Percentiles rank a stretch among this genome's conserved stretches.
Conservation (phyloP, 257 asterid genomes). For the Nicotiana attenuata region DNA sequence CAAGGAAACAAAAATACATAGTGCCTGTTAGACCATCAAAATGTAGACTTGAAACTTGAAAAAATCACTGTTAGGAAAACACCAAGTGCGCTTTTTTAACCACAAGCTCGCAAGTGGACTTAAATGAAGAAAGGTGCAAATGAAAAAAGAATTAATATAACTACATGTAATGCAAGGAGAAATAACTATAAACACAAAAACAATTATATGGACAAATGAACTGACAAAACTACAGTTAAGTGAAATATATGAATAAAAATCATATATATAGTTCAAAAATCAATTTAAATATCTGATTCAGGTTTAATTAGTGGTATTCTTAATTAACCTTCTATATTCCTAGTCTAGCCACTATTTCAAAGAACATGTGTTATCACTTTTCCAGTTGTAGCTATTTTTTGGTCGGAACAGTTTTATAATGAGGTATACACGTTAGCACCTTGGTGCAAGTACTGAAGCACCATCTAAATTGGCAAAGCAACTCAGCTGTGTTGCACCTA, state of each 20-base stretch:
- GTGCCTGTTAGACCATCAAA: not conserved
- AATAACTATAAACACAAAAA: not conserved
- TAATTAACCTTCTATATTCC: not conserved
- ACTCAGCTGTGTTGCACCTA: not conserved
- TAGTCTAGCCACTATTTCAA: not conserved
- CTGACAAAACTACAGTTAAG: not conserved
- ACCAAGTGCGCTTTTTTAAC: not conserved
- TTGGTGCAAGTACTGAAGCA: not conserved
- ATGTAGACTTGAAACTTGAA: not conserved
- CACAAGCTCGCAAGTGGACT: not conserved
- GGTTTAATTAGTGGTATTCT: not conserved
- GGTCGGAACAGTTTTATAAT: not conserved
- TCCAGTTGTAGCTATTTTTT: not conserved
- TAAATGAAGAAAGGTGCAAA: not conserved
- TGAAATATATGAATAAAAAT: not conserved
- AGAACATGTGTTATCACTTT: not conserved
- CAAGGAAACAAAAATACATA: not conserved
- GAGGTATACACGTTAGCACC: not conserved
- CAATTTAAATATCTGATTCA: not conserved
- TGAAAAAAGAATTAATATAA: not conserved
- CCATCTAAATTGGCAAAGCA: not conserved
- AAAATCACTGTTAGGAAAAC: not conserved
- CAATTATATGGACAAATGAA: not conserved
- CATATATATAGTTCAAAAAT: not conserved
- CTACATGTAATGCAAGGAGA: not conserved